Conservation (phyloP, 2,329 filamentous ascomycete species). For the Aspergillus udagawae region DNA sequence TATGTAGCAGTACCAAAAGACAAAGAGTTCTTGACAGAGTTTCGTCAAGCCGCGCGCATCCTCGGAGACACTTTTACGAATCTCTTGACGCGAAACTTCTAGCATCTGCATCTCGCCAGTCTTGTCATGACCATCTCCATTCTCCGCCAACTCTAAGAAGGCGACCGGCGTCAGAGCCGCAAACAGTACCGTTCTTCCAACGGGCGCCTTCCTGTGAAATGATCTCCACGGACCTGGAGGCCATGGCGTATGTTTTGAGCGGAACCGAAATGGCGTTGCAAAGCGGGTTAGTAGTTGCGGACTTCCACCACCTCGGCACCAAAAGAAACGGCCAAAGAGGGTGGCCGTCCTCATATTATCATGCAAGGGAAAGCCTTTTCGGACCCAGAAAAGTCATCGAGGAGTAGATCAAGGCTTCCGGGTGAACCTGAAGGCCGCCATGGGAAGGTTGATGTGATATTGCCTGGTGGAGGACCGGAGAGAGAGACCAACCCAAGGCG, state of each 20-base stretch:
- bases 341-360: conserved; percentile 49
- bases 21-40: conserved; percentile 56
- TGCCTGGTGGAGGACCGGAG: neutral
- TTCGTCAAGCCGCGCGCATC: conserved; percentile 58
- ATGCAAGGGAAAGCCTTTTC: conserved; percentile 12
- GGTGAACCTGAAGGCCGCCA: conserved; percentile 7
- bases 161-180: conserved; percentile 54
- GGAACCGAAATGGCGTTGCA: conserved; percentile 28
- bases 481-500: conserved; percentile 3
- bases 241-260: conserved; percentile 20
- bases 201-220: conserved; percentile 19
- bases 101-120: conserved; percentile 87
- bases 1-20: conserved; percentile 60
- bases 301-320: conserved; percentile 39
- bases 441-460: neutral
- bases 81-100: conserved; percentile 71
- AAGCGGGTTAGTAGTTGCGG: conserved; percentile 31
- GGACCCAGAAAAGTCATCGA: conserved; percentile 4
- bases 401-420: neutral
- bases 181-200: conserved; percentile 30
- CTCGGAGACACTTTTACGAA: conserved; percentile 64
- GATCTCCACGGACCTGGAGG: conserved; percentile 14
- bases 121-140: conserved; percentile 48
- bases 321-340: conserved; percentile 48
- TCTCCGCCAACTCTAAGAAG: conserved; percentile 56